A percentile compares a stretch with the other conserved stretches of the same genome.
These are phyloP conservation scores for Ogataea zsoltii DNA, from an alignment of 805 yeast genomes.

Conservation along the genomic window DNA sequence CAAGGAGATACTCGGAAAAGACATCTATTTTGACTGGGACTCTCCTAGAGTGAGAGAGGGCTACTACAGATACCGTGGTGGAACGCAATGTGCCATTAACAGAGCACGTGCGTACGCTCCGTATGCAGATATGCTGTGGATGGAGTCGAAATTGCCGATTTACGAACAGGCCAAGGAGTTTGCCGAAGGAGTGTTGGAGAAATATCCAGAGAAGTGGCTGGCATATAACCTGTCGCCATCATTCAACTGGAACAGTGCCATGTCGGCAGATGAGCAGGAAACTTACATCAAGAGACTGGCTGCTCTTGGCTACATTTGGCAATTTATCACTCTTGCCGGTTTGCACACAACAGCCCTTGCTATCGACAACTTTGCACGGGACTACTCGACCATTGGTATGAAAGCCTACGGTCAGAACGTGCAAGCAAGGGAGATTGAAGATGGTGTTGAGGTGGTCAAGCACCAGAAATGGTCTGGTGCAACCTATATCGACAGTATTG, in stretches of 20 bases:
- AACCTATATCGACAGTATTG: conserved; percentile 87
- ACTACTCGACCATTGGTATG: conserved; percentile 84
- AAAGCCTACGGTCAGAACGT: conserved; percentile 89
- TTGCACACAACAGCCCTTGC: conserved; percentile 95
- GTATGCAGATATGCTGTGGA: conserved; percentile 94
- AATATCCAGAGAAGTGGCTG: conserved; percentile 89
- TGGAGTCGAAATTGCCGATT: conserved; percentile 96
- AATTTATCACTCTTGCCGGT: conserved; percentile 96
- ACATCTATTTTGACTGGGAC: conserved; percentile 92
- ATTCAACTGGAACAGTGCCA: conserved; percentile 96
- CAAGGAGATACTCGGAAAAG: conserved; percentile 72
- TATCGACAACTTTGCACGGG: conserved; percentile 78
- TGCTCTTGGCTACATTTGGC: conserved; percentile 93
- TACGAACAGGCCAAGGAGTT: conserved; percentile 91
- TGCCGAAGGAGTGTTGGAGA: conserved; percentile 83
- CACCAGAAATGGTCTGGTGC: conserved; percentile 99
- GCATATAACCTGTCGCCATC: conserved; percentile 97
- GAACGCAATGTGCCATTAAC: conserved; percentile 96
- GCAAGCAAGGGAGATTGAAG: conserved; percentile 84
- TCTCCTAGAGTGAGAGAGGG: conserved; percentile 95
- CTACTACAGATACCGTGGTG: conserved; percentile 93
- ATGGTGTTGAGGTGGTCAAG: conserved; percentile 91
- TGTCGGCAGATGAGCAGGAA: conserved; percentile 83
- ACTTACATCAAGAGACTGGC: conserved; percentile 87
- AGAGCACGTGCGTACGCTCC: conserved; percentile 96